Percentiles rank a stretch among this genome's conserved stretches.
Evolutionary conservation across 2,329 filamentous ascomycete genomes (phyloP).

Genomic region (Xylariaceae sp.): DNA sequence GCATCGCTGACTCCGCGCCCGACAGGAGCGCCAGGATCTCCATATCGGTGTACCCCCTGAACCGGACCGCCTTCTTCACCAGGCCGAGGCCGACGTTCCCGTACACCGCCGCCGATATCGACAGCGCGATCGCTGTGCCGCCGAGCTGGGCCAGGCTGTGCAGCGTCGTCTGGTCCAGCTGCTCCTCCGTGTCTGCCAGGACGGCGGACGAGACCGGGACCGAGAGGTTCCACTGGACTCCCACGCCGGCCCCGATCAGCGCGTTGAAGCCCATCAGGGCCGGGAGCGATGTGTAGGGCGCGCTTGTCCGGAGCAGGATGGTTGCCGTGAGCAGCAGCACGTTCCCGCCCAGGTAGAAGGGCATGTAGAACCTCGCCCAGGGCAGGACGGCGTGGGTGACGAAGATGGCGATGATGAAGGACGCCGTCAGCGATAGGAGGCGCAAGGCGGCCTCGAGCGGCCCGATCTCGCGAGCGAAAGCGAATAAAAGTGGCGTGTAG

Average conservation of each 20-base stretch:
- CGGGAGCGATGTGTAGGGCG: constrained; percentile 19
- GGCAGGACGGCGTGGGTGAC: constrained; percentile 34
- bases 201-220: constrained; percentile 28
- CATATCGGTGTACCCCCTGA: constrained; percentile 15
- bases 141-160: constrained; percentile 33
- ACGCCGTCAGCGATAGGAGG: constrained; percentile 31
- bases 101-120: constrained; percentile 28
- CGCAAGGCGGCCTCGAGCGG: constrained; percentile 36
- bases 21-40: constrained; percentile 28
- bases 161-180: constrained; percentile 28
- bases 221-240: constrained; percentile 29
- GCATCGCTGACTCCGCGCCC: constrained; percentile 25
- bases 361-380: constrained; percentile 33
- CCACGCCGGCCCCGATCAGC: constrained; percentile 30
- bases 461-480: constrained; percentile 39
- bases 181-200: constrained; percentile 22
- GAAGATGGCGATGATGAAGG: constrained; percentile 17
- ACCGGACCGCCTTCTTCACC: constrained; percentile 18
- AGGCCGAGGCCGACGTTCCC: constrained; percentile 28
- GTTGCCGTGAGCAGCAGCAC: constrained; percentile 24
- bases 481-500: constrained; percentile 48
- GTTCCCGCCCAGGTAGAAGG: constrained; percentile 29
- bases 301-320: constrained; percentile 25
- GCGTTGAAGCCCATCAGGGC: constrained; percentile 30
- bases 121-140: constrained; percentile 24